These are phyloP conservation scores for Phytophthora syringae DNA, from an alignment of 352 stramenopile genomes.

Conservation along the genomic window DNA sequence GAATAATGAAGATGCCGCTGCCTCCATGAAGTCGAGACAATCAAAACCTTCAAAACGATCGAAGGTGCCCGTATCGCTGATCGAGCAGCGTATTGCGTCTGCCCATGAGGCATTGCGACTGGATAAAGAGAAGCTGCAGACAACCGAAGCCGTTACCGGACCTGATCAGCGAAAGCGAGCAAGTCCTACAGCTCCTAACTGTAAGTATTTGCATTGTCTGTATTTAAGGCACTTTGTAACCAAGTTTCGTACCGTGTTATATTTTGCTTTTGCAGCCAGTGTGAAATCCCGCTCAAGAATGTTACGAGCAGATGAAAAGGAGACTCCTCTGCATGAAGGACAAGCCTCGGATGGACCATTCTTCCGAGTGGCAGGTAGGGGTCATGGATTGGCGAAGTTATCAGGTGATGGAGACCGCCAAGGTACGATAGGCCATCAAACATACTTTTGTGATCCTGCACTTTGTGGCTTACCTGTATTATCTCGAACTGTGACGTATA, in stretches of 20 bases:
- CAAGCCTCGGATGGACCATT: background rate
- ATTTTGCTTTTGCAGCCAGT: background rate
- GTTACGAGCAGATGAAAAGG: background rate
- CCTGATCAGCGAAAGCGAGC: background rate
- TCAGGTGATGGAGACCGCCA: background rate
- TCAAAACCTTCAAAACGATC: conserved; percentile 1
- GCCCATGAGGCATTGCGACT: conserved; percentile 6
- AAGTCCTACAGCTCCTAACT: background rate
- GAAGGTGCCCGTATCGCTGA: background rate
- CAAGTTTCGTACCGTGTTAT: background rate
- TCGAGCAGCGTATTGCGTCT: conserved; percentile 21
- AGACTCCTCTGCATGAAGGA: background rate
- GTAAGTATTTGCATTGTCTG: background rate
- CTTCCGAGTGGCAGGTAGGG: background rate
- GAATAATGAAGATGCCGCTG: background rate
- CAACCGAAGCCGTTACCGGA: background rate
- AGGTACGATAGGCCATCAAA: conserved; percentile 15
- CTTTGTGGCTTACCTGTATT: background rate
- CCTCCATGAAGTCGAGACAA: background rate
- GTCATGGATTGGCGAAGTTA: background rate
- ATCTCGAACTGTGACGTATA: background rate
- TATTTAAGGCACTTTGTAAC: background rate
- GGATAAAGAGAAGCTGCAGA: background rate
- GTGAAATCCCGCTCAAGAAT: background rate
- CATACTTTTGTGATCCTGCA: background rate